Conservation (phyloP, 805 yeast species). For the Saccharomycopsis sp. region DNA sequence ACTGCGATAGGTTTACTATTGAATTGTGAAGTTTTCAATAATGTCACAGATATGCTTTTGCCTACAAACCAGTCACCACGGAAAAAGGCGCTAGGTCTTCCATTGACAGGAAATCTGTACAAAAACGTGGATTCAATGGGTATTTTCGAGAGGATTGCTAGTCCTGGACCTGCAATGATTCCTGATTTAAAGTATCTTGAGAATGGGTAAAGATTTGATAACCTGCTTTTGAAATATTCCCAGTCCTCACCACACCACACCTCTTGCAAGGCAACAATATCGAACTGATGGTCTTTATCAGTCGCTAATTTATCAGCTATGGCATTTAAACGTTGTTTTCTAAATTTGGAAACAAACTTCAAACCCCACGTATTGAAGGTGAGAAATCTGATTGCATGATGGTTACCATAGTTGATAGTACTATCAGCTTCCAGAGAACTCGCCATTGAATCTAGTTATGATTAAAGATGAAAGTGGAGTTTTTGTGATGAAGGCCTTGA, state of each 20-base stretch:
- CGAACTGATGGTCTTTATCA: slow-evolving; percentile 41
- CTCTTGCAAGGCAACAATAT: slow-evolving; percentile 89
- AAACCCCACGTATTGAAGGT: slow-evolving; percentile 88
- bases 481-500: no score
- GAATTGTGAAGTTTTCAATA: slow-evolving; percentile 43
- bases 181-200: slow-evolving; percentile 72
- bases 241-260: slow-evolving; percentile 86
- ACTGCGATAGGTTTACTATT: slow-evolving; percentile 57
- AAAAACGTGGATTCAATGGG: slow-evolving; percentile 76
- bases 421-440: no score
- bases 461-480: no score
- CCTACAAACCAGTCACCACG: slow-evolving; percentile 98
- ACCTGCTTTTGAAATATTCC: slow-evolving; percentile 45
- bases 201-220: slow-evolving; percentile 47
- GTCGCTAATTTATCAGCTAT: slow-evolving; percentile 58
- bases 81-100: slow-evolving; percentile 86
- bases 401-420: no score
- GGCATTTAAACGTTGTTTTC: slow-evolving; percentile 58
- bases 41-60: slow-evolving; percentile 71
- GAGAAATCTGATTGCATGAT: slow-evolving; percentile 41
- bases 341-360: slow-evolving; percentile 65
- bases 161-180: slow-evolving; percentile 86
- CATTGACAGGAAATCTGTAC: slow-evolving; percentile 84
- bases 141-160: slow-evolving; percentile 72
- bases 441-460: no score